Evolutionary conservation across 441 rosid genomes (phyloP).

Genomic region (Brassica balearica): DNA sequence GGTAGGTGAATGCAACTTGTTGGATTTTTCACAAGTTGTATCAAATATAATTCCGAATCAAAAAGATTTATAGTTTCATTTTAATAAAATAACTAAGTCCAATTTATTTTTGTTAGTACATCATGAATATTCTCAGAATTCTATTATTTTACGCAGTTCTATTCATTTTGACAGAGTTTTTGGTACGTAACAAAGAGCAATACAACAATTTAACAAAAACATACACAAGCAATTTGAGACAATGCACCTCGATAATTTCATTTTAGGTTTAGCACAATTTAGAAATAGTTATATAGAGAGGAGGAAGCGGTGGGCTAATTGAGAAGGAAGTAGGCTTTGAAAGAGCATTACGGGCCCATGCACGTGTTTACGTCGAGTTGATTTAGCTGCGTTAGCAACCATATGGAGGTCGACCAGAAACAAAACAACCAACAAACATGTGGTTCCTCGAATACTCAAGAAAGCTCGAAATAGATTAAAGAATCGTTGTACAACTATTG

Average conservation of each 20-base stretch:
- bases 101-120: too few relatives aligned
- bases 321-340: slow-evolving; percentile 8
- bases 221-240: too few relatives aligned
- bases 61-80: too few relatives aligned
- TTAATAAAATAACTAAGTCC: too few relatives aligned
- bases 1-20: too few relatives aligned
- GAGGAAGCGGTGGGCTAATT: slow-evolving; percentile 13
- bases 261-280: not conserved
- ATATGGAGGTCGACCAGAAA: slow-evolving; percentile 61
- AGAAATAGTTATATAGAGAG: not conserved
- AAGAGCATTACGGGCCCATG: slow-evolving; percentile 12
- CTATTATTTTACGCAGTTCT: too few relatives aligned
- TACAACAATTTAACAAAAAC: too few relatives aligned
- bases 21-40: too few relatives aligned
- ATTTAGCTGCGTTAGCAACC: slow-evolving; percentile 33
- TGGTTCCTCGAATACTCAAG: slow-evolving; percentile 31
- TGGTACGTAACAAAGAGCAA: too few relatives aligned
- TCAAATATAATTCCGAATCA: too few relatives aligned
- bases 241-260: not conserved
- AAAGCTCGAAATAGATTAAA: slow-evolving; percentile 33
- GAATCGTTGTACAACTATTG: slow-evolving; percentile 19
- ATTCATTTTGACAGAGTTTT: too few relatives aligned
- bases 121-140: too few relatives aligned
- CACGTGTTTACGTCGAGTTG: slow-evolving; percentile 23
- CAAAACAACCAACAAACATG: slow-evolving; percentile 18